Conservation (phyloP, 345 rosid genomes). For the Gossypium australe region DNA sequence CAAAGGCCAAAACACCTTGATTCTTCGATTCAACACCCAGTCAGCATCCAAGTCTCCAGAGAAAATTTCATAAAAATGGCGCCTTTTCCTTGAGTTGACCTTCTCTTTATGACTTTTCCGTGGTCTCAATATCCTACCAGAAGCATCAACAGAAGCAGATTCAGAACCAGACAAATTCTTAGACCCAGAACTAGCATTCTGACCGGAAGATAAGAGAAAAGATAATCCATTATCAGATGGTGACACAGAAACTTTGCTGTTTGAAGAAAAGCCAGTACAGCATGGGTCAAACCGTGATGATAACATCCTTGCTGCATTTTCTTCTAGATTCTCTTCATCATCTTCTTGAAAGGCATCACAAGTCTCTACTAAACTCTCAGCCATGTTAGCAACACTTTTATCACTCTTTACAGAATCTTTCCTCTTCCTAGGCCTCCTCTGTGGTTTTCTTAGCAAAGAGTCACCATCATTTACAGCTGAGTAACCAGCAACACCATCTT, state of each 20-base stretch:
- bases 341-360: slow-evolving; percentile 49
- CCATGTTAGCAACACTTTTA: slow-evolving; percentile 31
- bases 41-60: slow-evolving; percentile 61
- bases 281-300: slow-evolving; percentile 89
- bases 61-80: slow-evolving; percentile 76
- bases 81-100: slow-evolving; percentile 59
- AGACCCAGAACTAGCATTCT: slow-evolving; percentile 23
- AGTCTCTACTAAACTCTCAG: slow-evolving; percentile 27
- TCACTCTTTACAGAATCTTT: slow-evolving; percentile 22
- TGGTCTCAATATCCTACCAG: slow-evolving; percentile 71
- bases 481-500: slow-evolving; percentile 29
- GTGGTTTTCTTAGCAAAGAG: slow-evolving; percentile 27
- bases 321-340: slow-evolving; percentile 93
- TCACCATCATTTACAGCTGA: slow-evolving; percentile 31
- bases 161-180: slow-evolving; percentile 39
- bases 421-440: slow-evolving; percentile 50
- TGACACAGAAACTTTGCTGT: slow-evolving; percentile 35
- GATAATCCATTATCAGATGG: slow-evolving; percentile 37
- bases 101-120: slow-evolving; percentile 52
- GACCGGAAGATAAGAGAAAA: slow-evolving; percentile 35
- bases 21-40: slow-evolving; percentile 69
- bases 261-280: slow-evolving; percentile 69
- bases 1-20: slow-evolving; percentile 92
- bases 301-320: slow-evolving; percentile 95
- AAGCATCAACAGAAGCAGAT: slow-evolving; percentile 48